Base-by-base conservation (phyloP, 345 rosid genomes). In the Syzygium aromaticum region DNA sequence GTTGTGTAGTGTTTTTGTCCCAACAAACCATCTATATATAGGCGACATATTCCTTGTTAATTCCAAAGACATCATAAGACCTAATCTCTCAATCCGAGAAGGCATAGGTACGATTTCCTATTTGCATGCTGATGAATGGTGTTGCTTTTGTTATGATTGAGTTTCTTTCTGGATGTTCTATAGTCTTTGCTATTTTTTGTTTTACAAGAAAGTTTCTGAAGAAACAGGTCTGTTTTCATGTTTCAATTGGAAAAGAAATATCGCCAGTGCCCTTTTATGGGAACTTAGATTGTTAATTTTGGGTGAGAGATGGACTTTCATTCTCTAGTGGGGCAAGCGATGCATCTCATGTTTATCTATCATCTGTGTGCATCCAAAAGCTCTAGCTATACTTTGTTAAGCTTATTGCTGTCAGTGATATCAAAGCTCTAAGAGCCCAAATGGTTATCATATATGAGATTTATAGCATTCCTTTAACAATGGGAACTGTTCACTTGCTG, bases 1-100 rank as follows among this genome's bases (percentile, higher is more conserved):
- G 90, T 84, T 94, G 63, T 94, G 96, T 49, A 93, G 96, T 87
- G 94, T 94, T 84, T 94, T 92, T 61, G 95, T 94, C 87, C 96
- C 96, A 25, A 94, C 95, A 86, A 93, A 94, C 90, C 95, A 94
- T 89, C 92, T 94, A 53, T 94, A 94, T 87, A 92, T 93, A 64
- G 96, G 94, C 30, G 96, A 94, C 87, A 92, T 93, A 49, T 92
- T 94, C 87, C 92, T 94, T 27, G 95, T 94, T 78, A 93, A 91
- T 89, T 93, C 96, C 52, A 94, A 92, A 85, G 96, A 94, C 73
- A 91, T 94, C 83, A 92, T 93, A 86, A 91, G 95, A 85, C 96
- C 95, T 8, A 94, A 93, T 89, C 91, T 94, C 63, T 94, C 95
- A 13, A 94, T 94, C 64, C 91, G 95, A 78, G 96, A 93, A 90